Evolutionary conservation across 495 filamentous ascomycete genomes (phyloP), one percentile per base, ranked within the genome.

Genomic region (Tuber melanosporum): DNA sequence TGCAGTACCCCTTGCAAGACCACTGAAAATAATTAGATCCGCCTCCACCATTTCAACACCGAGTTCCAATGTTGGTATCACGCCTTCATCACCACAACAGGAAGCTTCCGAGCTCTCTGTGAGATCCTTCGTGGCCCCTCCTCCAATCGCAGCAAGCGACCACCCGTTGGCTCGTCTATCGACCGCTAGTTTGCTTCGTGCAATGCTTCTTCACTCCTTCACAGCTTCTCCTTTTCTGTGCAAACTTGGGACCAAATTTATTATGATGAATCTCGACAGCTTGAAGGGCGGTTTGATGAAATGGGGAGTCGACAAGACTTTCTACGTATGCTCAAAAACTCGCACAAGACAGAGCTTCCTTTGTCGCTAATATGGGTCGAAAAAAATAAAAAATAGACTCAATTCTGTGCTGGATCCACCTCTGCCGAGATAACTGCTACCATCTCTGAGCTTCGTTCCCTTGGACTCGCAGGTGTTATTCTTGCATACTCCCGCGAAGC

Each of bases 351-450:
- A 14, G n/a, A 72, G 43, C 69, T 57, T 19, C 19, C 17, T 7
- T 26, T 73, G 49, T 22, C 17, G 42, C 39, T 72, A n/a, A 39
- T 49, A 9, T 44, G 71, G 71, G n/a, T 76, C 45, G 14, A 45
- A n/a, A 66, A 39, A 22, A 46, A 46, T 46, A 46, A 14, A 14
- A 26, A 43, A 75, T 26, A 83, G 81, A 47, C 81, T 46, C 82
- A 96, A 81, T 96, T 95, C 83, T 96, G 93, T 82, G 91, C 92
- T 2, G 93, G 93, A 32, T 89, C 91, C 82, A 91, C 89, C 70
- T 84, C 86, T 0, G 74, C 78, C 1, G 91, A 94, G 83, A 91
- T 95, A 42, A 80, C 83, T 9, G 80, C 76, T 44, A 92, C 90
- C 1, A 87, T 92, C 66, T 82, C 86, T 39, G 84, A 85, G 6